Percentiles rank a stretch among this genome's conserved stretches.
phyloP scores from a whole-genome alignment of 2,329 filamentous ascomycete genomes.

The Alternaria sp. region DNA sequence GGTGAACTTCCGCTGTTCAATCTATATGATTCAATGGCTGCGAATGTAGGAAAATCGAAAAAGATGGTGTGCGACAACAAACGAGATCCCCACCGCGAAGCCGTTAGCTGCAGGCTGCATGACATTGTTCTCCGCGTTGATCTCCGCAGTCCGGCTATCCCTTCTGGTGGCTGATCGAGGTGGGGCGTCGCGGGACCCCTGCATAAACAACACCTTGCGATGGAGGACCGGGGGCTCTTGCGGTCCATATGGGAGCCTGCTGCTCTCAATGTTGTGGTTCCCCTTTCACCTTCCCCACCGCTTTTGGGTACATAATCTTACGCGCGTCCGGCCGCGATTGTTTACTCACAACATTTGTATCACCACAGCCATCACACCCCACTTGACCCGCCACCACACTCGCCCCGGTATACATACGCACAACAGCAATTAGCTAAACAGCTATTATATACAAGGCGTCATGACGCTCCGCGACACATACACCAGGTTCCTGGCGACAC shows the following conservation, averaged over 20 bases:
- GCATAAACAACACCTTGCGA: constrained; percentile 15
- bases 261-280: constrained; percentile 6
- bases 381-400: constrained; percentile 10
- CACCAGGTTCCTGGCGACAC: constrained; percentile 54
- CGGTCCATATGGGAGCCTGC: constrained; percentile 10
- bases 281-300: constrained; percentile 21
- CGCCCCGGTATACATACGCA: constrained; percentile 16
- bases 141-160: constrained; percentile 16
- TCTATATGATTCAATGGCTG: neutral
- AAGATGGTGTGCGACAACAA: neutral
- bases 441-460: constrained; percentile 13
- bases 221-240: constrained; percentile 8
- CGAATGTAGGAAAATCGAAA: neutral
- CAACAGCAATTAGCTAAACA: constrained; percentile 17
- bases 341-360: constrained; percentile 15
- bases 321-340: constrained; percentile 13
- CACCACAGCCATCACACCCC: constrained; percentile 14
- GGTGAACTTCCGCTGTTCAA: neutral
- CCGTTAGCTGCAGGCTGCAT: constrained; percentile 15
- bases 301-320: constrained; percentile 4
- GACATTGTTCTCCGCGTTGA: constrained; percentile 11
- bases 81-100: neutral
- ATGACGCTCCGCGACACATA: constrained; percentile 51
- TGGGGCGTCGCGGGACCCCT: constrained; percentile 14
- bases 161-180: constrained; percentile 11